Conservation (phyloP, 2,329 filamentous ascomycete genomes). For the Phaeosphaeria sp. region DNA sequence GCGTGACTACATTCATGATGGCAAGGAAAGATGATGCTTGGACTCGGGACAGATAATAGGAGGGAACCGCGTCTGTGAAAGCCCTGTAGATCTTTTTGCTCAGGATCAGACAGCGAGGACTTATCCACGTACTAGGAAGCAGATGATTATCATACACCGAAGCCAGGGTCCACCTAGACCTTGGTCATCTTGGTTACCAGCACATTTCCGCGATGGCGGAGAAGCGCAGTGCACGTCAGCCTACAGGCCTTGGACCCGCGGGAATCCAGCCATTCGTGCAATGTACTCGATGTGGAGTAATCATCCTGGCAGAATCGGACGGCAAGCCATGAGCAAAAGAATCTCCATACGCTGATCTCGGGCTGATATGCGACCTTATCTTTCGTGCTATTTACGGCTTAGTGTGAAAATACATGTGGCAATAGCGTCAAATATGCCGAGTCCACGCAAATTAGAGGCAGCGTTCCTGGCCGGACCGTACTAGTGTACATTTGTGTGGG, state of each 20-base stretch:
- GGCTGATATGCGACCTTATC: constrained; percentile 45
- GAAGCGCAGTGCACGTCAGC: constrained; percentile 17
- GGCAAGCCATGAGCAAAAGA: constrained; percentile 5
- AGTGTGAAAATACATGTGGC: constrained; percentile 24
- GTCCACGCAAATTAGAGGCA: background rate
- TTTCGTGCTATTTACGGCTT: constrained; percentile 30
- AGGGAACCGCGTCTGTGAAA: background rate
- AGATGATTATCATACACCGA: constrained; percentile 1
- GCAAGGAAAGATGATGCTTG: background rate
- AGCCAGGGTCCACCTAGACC: constrained; percentile 8
- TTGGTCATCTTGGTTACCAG: constrained; percentile 16
- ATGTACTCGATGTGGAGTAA: constrained; percentile 19
- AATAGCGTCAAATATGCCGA: constrained; percentile 7
- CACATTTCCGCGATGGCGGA: constrained; percentile 16
- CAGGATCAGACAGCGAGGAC: constrained; percentile 1
- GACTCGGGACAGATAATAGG: background rate
- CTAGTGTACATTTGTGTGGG: constrained; percentile 11
- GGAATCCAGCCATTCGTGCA: constrained; percentile 28
- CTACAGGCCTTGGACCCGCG: constrained; percentile 18
- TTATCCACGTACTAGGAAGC: constrained; percentile 2
- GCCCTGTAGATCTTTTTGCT: background rate
- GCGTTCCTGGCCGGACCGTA: constrained; percentile 18
- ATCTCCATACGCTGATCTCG: constrained; percentile 22
- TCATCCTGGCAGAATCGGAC: constrained; percentile 11
- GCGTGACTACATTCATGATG: constrained; percentile 27